phyloP scores from a whole-genome alignment of 2,329 filamentous ascomycete genomes.

The Botrytis fragariae region DNA sequence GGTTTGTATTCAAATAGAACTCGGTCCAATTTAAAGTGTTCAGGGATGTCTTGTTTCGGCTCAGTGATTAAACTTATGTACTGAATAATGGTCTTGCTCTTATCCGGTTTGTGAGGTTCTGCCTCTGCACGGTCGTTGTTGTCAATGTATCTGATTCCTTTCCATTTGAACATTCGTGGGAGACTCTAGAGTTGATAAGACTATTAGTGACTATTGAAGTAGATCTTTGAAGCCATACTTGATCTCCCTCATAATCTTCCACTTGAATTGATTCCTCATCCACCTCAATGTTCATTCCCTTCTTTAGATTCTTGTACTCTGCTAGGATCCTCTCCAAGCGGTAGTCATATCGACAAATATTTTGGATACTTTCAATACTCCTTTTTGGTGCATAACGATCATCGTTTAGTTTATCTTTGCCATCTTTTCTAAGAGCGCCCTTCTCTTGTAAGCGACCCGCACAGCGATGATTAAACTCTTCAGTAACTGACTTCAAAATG shows the following conservation, averaged over 20 bases:
- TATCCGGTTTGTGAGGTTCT: neutral
- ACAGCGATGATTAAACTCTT: neutral
- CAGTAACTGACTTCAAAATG: neutral
- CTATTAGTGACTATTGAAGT: neutral
- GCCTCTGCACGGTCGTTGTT: neutral
- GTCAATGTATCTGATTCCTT: neutral
- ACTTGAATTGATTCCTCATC: neutral
- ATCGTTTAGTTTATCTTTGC: neutral
- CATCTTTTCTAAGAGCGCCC: neutral
- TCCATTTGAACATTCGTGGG: neutral
- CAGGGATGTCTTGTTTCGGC: neutral
- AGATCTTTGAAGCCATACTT: neutral
- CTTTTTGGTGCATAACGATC: neutral
- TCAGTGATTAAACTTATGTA: neutral
- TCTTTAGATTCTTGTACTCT: neutral
- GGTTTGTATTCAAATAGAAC: neutral
- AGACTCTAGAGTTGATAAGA: neutral
- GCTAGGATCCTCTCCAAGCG: neutral
- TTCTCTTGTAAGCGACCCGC: neutral
- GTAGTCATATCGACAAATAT: accelerated
- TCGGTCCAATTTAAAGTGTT: neutral
- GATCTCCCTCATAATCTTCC: neutral
- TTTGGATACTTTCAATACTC: neutral
- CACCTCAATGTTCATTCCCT: neutral
- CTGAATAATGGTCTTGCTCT: neutral